These are phyloP conservation scores for Rubus idaeus DNA, from an alignment of 306 rosid genomes.

Conservation along the genomic window DNA sequence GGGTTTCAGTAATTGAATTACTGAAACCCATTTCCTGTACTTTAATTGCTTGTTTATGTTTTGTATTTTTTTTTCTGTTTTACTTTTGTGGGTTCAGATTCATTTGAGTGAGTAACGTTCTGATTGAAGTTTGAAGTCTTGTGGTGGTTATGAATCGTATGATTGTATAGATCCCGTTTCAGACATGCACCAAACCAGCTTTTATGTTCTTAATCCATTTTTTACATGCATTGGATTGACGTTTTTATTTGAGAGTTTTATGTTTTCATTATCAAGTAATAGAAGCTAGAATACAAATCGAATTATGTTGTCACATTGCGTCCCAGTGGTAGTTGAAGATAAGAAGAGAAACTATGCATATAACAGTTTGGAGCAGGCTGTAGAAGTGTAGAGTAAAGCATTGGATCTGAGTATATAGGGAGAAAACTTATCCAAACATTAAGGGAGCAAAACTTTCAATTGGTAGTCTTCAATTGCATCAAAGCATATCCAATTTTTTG, in stretches of 20 bases:
- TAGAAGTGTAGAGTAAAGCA: neutral
- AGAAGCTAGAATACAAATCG: neutral
- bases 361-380: neutral
- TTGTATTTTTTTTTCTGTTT: neutral
- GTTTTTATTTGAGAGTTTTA: neutral
- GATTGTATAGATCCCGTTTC: neutral
- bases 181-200: too few species aligned
- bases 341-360: neutral
- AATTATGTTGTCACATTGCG: neutral
- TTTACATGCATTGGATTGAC: neutral
- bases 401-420: neutral
- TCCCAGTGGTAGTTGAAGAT: neutral
- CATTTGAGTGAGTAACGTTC: neutral
- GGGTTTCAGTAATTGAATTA: conserved; percentile 21
- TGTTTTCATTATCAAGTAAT: neutral
- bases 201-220: too few species aligned
- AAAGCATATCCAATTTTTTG: neutral
- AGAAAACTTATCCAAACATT: neutral
- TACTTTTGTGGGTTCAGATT: conserved; percentile 1
- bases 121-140: conserved; percentile 9
- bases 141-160: conserved; percentile 3
- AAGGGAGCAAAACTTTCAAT: neutral
- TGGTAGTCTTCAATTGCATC: neutral
- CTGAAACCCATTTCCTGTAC: neutral
- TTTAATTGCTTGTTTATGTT: neutral